Percentiles rank a stretch among this genome's conserved stretches.
Conservation (phyloP, 352 stramenopile genomes). For the Pythium utonaiense region DNA sequence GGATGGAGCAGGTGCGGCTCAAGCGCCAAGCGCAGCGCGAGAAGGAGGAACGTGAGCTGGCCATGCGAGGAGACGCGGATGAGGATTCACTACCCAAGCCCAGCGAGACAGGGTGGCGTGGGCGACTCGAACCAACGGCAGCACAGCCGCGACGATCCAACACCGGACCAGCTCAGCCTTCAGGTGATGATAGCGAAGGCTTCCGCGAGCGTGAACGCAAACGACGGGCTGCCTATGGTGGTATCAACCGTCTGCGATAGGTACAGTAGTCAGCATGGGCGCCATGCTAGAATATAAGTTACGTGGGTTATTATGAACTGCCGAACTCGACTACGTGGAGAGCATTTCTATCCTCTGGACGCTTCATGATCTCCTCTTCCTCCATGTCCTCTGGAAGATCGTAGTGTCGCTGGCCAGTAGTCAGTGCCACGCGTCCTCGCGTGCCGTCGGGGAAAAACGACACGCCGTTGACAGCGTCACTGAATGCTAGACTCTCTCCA, state of each 20-base stretch:
- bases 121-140: conserved; percentile 47
- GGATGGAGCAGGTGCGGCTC: conserved; percentile 23
- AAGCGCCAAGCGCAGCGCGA: conserved; percentile 29
- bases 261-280: neutral
- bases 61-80: conserved; percentile 1
- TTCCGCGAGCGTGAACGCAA: conserved; percentile 27
- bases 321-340: conserved; percentile 26
- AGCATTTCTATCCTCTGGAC: conserved; percentile 10
- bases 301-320: conserved; percentile 6
- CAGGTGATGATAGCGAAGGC: conserved; percentile 21
- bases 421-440: conserved; percentile 44
- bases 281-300: neutral
- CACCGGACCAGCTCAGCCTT: neutral
- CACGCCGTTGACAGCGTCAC: conserved; percentile 67
- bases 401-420: conserved; percentile 64
- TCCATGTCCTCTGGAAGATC: conserved; percentile 62
- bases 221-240: conserved; percentile 41
- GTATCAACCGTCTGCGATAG: conserved; percentile 54
- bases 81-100: conserved; percentile 17
- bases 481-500: conserved; percentile 38
- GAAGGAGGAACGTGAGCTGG: conserved; percentile 22
- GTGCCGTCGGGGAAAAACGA: conserved; percentile 67
- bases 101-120: conserved; percentile 65
- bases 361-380: conserved; percentile 21
- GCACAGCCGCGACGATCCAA: conserved; percentile 12